phyloP scores from a whole-genome alignment of 345 rosid genomes.

The Raphanus sativus region DNA sequence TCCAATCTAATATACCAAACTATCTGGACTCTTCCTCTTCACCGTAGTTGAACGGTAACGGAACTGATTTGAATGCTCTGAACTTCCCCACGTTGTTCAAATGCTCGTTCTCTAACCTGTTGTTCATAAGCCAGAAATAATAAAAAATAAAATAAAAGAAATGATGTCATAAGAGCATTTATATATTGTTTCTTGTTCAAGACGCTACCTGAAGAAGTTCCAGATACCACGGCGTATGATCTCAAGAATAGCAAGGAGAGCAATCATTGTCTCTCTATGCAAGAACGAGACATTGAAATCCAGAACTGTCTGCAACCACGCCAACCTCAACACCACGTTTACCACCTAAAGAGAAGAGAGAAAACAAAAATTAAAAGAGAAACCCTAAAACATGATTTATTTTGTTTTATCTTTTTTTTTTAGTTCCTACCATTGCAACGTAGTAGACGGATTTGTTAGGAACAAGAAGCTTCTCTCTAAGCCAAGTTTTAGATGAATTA shows the following conservation, averaged over 20 bases:
- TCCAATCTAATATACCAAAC: background rate
- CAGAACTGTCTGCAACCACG: conserved; percentile 67
- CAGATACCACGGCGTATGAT: conserved; percentile 74
- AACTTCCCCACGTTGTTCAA: conserved; percentile 69
- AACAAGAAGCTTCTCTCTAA: conserved; percentile 53
- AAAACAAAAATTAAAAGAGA: background rate
- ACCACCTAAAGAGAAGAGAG: conserved; percentile 35
- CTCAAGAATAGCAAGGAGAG: conserved; percentile 65
- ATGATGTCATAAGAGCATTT: background rate
- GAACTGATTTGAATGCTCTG: conserved; percentile 75
- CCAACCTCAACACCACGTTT: conserved; percentile 58
- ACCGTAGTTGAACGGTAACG: conserved; percentile 63
- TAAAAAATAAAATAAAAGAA: background rate
- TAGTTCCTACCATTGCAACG: conserved; percentile 52
- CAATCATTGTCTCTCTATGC: conserved; percentile 43
- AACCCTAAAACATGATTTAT: background rate
- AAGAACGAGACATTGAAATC: conserved; percentile 34
- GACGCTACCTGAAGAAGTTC: conserved; percentile 66
- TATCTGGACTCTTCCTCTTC: conserved; percentile 45
- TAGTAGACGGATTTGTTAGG: conserved; percentile 43
- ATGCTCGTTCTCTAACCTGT: conserved; percentile 73
- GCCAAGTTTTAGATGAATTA: conserved; percentile 51
- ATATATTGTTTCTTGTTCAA: background rate
- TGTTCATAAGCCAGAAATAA: background rate
- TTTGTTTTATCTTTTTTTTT: background rate